These are phyloP conservation scores for Trichosporon asahii DNA, from an alignment of 1,284 basidiomycete species.

Conservation along the genomic window DNA sequence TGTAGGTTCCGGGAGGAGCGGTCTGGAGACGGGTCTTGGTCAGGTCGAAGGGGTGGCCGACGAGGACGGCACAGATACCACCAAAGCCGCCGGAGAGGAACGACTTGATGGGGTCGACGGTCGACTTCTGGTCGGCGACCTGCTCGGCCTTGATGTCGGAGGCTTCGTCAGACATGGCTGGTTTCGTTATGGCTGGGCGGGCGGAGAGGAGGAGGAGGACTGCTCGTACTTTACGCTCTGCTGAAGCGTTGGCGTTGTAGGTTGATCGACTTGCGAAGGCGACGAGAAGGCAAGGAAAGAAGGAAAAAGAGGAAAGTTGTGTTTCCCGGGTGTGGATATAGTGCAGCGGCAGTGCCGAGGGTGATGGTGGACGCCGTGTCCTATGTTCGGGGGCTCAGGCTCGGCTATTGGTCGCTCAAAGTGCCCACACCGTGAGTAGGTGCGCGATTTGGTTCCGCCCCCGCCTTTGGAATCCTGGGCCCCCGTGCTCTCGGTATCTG, in stretches of 20 bases:
- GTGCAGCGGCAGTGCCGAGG: not conserved
- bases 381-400: not conserved
- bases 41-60: conserved; percentile 95
- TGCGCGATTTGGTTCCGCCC: not conserved
- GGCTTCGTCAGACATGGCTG: conserved; percentile 37
- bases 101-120: conserved; percentile 61
- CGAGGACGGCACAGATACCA: conserved; percentile 56
- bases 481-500: not conserved
- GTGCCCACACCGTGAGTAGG: not conserved
- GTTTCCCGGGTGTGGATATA: not conserved
- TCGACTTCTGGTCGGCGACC: conserved; percentile 31
- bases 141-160: conserved; percentile 33
- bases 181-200: not conserved
- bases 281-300: conserved; percentile 9
- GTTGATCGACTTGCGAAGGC: conserved; percentile 1
- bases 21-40: conserved; percentile 97
- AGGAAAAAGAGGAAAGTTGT: not conserved
- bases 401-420: conserved; percentile 10
- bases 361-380: not conserved
- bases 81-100: conserved; percentile 90
- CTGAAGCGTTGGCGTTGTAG: not conserved
- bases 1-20: conserved; percentile 83
- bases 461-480: not conserved
- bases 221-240: conserved; percentile 7
- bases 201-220: not conserved